A percentile compares a stretch with the other conserved stretches of the same genome.
These are phyloP conservation scores for Ettlia oleoabundans DNA, from an alignment of 139 green algal species.

Conservation along the genomic window DNA sequence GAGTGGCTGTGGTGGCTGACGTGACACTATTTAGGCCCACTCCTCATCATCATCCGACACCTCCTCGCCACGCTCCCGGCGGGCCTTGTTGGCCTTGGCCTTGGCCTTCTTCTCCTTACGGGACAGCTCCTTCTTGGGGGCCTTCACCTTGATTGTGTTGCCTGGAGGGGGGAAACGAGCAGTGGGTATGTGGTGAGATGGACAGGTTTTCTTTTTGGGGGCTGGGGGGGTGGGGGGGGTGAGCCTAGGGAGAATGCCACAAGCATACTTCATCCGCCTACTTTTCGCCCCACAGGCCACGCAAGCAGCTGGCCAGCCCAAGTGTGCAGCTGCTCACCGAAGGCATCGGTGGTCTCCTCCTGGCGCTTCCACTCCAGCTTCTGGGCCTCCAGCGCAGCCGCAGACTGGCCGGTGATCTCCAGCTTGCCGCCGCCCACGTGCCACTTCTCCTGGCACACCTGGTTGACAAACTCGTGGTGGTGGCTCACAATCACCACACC, in stretches of 20 bases:
- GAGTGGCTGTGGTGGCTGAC: background rate
- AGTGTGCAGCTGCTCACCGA: too few species aligned
- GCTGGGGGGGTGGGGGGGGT: too few species aligned
- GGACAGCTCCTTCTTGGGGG: constrained; percentile 86
- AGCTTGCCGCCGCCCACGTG: constrained; percentile 80
- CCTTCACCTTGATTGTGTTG: constrained; percentile 91
- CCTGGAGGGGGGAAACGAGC: too few species aligned
- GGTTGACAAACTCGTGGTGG: constrained; percentile 78
- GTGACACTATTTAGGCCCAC: constrained; percentile 21
- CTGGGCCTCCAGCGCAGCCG: constrained; percentile 40
- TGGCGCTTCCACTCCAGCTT: constrained; percentile 84
- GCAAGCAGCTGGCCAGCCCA: too few species aligned
- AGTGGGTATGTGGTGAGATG: too few species aligned
- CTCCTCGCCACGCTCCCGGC: constrained; percentile 64
- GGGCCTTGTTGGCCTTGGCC: constrained; percentile 68
- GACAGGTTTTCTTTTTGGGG: too few species aligned
- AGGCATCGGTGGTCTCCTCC: constrained; percentile 86
- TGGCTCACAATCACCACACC: constrained; percentile 89
- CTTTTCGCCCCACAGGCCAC: too few species aligned
- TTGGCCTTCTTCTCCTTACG: constrained; percentile 92
- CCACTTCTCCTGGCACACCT: constrained; percentile 88
- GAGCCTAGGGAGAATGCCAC: too few species aligned
- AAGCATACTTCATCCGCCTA: too few species aligned
- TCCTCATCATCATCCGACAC: constrained; percentile 23
- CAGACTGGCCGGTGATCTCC: constrained; percentile 55